Evolutionary conservation across 2,329 filamentous ascomycete genomes (phyloP), one percentile per base, ranked within the genome.

Genomic region (Arthrobotrys musiformis): DNA sequence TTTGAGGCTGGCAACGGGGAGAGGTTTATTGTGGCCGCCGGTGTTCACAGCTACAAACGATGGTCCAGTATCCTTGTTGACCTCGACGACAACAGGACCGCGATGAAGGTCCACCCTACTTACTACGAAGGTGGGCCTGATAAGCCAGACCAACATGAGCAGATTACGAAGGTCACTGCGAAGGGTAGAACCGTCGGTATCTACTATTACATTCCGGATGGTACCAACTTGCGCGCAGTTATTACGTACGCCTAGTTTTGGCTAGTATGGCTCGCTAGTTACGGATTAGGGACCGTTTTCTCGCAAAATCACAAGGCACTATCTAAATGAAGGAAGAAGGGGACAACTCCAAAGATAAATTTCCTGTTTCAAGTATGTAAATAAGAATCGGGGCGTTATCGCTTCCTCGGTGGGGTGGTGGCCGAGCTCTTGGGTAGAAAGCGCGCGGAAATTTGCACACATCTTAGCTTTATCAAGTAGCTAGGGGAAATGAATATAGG

Each of bases 21-120:
- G 22, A 22, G 19, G 22, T 58, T 67, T 35, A 8, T 56, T 37
- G 42, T 67, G 24, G 62, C 62, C 13, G n/a, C 44, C 22, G 62
- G 62, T 35, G 46, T 67, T n/a, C 44, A 58, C 46, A 67, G 44
- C 44, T 67, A 56, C 42, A 67, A 67, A 24, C 24, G 2, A 6
- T 67, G 62, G 62, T 24, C n/a, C 3, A 48, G 54, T 35, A 37
- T 67, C 13, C 42, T 67, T 13, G 54, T 48, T 33, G 46, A 46
- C 40, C 62, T 67, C 22, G 9, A 30, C 2, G 15, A 8, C 5
- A 22, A 56, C 6, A 19, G 61, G 17, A 67, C 62, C 9, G 44
- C 42, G 35, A 48, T 67, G n/a, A 44, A 22, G 15, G 11, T 52
- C 44, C 19, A 28, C 33, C 19, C 44, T 8, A 28, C 50, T n/a